Conservation (phyloP, 2,329 filamentous ascomycete species). For the Hypoxylon sp. region DNA sequence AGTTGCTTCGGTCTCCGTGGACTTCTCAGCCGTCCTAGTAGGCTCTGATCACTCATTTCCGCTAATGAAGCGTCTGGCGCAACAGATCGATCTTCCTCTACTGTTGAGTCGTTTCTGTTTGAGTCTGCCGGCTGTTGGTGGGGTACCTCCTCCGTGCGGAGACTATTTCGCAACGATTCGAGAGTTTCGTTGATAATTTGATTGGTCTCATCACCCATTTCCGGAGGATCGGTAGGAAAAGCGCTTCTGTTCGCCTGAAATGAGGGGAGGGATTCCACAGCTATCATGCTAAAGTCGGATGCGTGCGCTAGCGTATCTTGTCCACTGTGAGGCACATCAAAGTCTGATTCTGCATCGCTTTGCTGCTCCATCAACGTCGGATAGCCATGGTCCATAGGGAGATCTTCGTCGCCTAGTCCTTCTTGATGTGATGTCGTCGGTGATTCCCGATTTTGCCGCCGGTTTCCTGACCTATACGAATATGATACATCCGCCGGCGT, state of each 20-base stretch:
- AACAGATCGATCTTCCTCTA: slow-evolving; percentile 30
- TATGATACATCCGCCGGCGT: slow-evolving; percentile 28
- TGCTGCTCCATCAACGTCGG: slow-evolving; percentile 46
- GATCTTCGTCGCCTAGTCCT: slow-evolving; percentile 39
- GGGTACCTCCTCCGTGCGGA: slow-evolving; percentile 46
- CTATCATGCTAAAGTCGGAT: slow-evolving; percentile 72
- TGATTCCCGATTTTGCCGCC: slow-evolving; percentile 28
- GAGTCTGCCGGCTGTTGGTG: slow-evolving; percentile 24
- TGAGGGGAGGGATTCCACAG: slow-evolving; percentile 68
- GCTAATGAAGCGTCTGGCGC: slow-evolving; percentile 22
- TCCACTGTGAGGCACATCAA: slow-evolving; percentile 43
- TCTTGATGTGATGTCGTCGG: slow-evolving; percentile 40
- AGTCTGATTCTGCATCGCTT: slow-evolving; percentile 51
- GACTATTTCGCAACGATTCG: slow-evolving; percentile 63
- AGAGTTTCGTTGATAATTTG: slow-evolving; percentile 70
- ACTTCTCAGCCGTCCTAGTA: slow-evolving; percentile 51
- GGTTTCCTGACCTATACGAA: slow-evolving; percentile 15
- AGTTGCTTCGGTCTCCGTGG: slow-evolving; percentile 55
- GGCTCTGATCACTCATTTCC: slow-evolving; percentile 25
- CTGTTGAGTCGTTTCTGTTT: slow-evolving; percentile 37
- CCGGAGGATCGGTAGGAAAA: slow-evolving; percentile 57
- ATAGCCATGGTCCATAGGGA: slow-evolving; percentile 45
- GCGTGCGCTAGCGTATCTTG: slow-evolving; percentile 62
- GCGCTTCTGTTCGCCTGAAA: slow-evolving; percentile 60
- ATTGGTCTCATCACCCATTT: slow-evolving; percentile 70